These are phyloP conservation scores for Phialophora tarda DNA, from an alignment of 2,329 filamentous ascomycete species.

Conservation along the genomic window DNA sequence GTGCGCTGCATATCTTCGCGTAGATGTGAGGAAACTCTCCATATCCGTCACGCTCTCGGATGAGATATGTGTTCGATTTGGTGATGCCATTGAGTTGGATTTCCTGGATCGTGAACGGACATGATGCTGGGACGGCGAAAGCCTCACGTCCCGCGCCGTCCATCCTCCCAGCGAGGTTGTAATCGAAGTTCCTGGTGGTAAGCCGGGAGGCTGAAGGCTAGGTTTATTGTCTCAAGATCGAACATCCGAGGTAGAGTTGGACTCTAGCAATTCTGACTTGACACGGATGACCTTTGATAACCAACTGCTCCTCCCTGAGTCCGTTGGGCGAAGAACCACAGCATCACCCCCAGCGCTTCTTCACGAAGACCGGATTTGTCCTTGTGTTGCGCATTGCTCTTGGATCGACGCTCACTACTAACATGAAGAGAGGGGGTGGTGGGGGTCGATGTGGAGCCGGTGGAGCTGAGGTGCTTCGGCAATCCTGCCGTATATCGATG, in stretches of 20 bases:
- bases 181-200: neutral
- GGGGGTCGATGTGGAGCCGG: too few relatives aligned
- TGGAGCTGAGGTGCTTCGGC: too few relatives aligned
- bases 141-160: neutral
- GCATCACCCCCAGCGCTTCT: neutral
- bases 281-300: neutral
- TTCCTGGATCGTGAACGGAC: slow-evolving; percentile 25
- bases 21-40: slow-evolving; percentile 39
- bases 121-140: slow-evolving; percentile 12
- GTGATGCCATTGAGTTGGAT: slow-evolving; percentile 2
- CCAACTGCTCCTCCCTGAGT: neutral
- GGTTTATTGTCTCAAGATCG: neutral
- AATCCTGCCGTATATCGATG: too few relatives aligned
- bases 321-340: neutral
- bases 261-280: neutral
- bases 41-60: slow-evolving; percentile 35
- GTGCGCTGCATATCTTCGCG: slow-evolving; percentile 32
- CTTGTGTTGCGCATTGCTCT: neutral
- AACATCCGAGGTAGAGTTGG: neutral
- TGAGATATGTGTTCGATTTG: slow-evolving; percentile 29
- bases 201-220: neutral
- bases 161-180: neutral
- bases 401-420: neutral
- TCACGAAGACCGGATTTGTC: neutral
- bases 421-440: neutral